Evolutionary conservation across 768 basidiomycete genomes (phyloP).

Genomic region (Scleroderma citrinum): DNA sequence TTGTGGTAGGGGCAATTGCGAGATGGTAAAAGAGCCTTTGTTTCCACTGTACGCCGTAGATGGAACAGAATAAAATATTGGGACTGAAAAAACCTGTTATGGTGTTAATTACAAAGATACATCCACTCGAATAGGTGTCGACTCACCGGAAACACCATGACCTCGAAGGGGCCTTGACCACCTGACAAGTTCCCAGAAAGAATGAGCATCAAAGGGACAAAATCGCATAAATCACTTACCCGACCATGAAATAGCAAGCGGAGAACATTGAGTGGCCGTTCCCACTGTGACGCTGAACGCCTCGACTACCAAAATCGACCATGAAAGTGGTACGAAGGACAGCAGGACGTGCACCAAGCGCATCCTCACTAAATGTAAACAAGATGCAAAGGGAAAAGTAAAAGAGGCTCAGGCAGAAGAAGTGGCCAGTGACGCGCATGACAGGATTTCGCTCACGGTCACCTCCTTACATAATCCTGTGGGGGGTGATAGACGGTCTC

Average conservation of each 20-base stretch:
- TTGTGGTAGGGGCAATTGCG: conserved; percentile 37
- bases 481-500: too few relatives aligned
- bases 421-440: background rate
- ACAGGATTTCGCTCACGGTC: too few relatives aligned
- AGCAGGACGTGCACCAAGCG: conserved; percentile 20
- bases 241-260: conserved; percentile 55
- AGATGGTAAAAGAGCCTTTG: conserved; percentile 44
- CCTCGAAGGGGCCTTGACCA: conserved; percentile 48
- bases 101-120: conserved; percentile 1
- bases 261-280: conserved; percentile 54
- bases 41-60: conserved; percentile 47
- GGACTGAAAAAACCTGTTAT: conserved; percentile 46
- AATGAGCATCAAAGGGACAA: background rate
- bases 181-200: conserved; percentile 31
- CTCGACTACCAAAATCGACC: conserved; percentile 14
- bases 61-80: conserved; percentile 51
- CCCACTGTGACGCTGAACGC: conserved; percentile 46
- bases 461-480: background rate
- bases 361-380: conserved; percentile 18
- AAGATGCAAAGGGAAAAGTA: conserved; percentile 9
- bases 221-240: conserved; percentile 36
- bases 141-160: conserved; percentile 48
- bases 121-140: background rate
- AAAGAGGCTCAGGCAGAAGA: background rate
- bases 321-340: conserved; percentile 15